A percentile compares a stretch with the other conserved stretches of the same genome.
Evolutionary conservation across 2,329 filamentous ascomycete species (phyloP).

Genomic region (Aspergillus ochraceus): DNA sequence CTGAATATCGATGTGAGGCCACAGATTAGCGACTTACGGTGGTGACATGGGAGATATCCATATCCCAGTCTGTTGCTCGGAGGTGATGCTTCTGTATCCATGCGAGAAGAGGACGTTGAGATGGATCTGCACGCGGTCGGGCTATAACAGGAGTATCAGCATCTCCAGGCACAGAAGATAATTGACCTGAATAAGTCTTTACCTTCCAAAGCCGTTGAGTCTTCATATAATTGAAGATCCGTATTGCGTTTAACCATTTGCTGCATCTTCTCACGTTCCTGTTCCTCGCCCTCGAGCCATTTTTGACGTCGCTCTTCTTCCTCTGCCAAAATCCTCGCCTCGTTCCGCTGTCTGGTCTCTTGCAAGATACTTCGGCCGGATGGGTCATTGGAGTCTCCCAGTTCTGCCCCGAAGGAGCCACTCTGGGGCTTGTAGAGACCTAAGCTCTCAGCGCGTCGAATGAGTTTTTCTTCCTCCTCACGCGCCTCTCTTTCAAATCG

Average conservation of each 20-base stretch:
- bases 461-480: slow-evolving; percentile 38
- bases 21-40: slow-evolving; percentile 28
- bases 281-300: slow-evolving; percentile 55
- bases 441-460: slow-evolving; percentile 39
- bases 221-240: slow-evolving; percentile 37
- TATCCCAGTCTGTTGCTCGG: slow-evolving; percentile 34
- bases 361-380: slow-evolving; percentile 46
- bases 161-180: background rate
- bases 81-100: slow-evolving; percentile 47
- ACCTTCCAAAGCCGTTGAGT: slow-evolving; percentile 38
- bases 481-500: slow-evolving; percentile 43
- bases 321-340: slow-evolving; percentile 40
- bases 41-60: slow-evolving; percentile 35
- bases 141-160: slow-evolving; percentile 27
- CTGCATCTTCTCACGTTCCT: slow-evolving; percentile 35
- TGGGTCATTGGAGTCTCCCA: slow-evolving; percentile 42
- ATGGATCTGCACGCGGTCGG: slow-evolving; percentile 40
- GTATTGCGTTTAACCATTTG: slow-evolving; percentile 35
- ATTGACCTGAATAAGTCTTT: background rate
- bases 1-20: background rate
- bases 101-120: slow-evolving; percentile 39
- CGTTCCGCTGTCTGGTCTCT: slow-evolving; percentile 40
- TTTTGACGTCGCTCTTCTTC: slow-evolving; percentile 51
- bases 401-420: slow-evolving; percentile 42
- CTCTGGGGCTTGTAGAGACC: slow-evolving; percentile 47